Evolutionary conservation across 345 rosid species (phyloP).

Genomic region (Citrus trifoliata): DNA sequence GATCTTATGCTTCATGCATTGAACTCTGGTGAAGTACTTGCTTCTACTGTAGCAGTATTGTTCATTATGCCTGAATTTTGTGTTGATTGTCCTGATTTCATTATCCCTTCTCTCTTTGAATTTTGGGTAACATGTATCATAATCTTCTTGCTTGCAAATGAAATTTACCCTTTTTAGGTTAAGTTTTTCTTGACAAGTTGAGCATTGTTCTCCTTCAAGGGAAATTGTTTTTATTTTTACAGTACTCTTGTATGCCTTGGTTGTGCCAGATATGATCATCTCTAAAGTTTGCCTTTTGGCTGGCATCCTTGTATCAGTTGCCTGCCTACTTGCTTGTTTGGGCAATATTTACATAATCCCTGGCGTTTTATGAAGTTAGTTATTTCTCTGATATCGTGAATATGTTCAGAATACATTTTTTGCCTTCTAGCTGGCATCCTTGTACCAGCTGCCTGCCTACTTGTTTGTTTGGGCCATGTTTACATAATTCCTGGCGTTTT

Average conservation of each 20-base stretch:
- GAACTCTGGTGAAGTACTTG: background rate
- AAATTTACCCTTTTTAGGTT: background rate
- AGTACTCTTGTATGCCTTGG: background rate
- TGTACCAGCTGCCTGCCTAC: background rate
- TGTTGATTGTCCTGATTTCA: background rate
- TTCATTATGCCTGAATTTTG: background rate
- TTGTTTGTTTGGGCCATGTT: background rate
- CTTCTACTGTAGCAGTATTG: background rate
- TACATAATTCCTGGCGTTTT: background rate
- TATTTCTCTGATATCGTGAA: background rate
- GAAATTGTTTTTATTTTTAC: background rate
- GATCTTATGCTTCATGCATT: background rate
- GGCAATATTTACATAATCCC: background rate
- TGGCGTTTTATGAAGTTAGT: background rate
- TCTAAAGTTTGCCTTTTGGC: background rate
- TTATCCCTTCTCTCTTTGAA: background rate
- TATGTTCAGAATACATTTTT: background rate
- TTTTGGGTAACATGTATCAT: no score
- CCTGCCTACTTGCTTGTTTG: background rate
- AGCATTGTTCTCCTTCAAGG: background rate
- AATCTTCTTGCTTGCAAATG: background rate
- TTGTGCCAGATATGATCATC: background rate
- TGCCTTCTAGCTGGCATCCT: background rate
- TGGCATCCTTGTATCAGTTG: background rate
- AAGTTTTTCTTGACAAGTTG: no score